Conservation (phyloP, 2,329 filamentous ascomycete genomes). For the Hypoxylon rubiginosum region DNA sequence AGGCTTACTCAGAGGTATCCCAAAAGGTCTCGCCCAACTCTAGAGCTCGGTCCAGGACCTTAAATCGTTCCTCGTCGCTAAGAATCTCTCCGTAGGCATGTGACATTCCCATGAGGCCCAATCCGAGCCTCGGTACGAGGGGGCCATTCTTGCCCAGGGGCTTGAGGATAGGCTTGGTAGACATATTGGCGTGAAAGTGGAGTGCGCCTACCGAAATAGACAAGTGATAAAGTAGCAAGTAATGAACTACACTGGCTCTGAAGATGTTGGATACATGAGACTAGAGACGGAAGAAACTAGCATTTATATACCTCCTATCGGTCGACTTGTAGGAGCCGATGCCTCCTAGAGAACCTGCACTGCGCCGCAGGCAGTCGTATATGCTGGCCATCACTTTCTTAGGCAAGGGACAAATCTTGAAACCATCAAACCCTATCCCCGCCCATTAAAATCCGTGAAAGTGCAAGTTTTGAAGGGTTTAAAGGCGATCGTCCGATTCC, state of each 20-base stretch:
- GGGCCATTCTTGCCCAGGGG: constrained; percentile 44
- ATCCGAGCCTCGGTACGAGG: constrained; percentile 40
- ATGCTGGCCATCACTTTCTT: neutral
- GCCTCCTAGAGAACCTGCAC: no score
- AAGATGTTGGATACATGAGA: neutral
- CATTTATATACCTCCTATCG: constrained; percentile 21
- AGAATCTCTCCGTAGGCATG: constrained; percentile 27
- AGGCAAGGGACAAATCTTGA: no score
- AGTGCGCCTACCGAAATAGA: no score
- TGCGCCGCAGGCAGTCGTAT: neutral
- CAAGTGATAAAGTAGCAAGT: neutral
- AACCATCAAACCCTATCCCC: neutral
- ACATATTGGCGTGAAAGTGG: constrained; percentile 14
- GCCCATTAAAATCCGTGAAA: constrained; percentile 6
- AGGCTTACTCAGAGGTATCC: constrained; percentile 56
- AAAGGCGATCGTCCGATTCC: neutral
- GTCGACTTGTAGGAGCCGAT: no score
- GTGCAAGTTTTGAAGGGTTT: neutral
- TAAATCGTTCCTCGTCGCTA: constrained; percentile 58
- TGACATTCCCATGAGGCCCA: constrained; percentile 45
- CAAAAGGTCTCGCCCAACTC: constrained; percentile 59
- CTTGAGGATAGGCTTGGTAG: constrained; percentile 36
- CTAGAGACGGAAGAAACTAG: constrained; percentile 1
- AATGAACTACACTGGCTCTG: neutral
- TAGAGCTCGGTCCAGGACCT: constrained; percentile 60